Percentiles rank a stretch among this genome's conserved stretches.
These are phyloP conservation scores for Coemansia sp. DNA, from an alignment of 192 early-diverging fungal genomes.

Conservation along the genomic window DNA sequence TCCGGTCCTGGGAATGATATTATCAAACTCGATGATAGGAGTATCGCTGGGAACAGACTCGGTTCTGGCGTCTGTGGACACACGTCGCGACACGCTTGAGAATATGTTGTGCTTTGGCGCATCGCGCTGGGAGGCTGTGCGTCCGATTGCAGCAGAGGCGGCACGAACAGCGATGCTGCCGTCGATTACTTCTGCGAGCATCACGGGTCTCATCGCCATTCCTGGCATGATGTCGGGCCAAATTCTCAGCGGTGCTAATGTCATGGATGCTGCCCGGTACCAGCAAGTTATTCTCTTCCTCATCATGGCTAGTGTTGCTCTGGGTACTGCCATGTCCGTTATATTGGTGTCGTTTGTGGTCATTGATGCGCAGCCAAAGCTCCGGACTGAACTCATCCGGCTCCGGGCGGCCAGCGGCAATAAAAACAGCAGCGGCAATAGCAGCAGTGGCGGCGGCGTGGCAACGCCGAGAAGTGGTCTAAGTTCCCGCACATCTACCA, in stretches of 20 bases:
- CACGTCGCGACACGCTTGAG: slow-evolving; percentile 53
- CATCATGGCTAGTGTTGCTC: slow-evolving; percentile 70
- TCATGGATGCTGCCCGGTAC: slow-evolving; percentile 77
- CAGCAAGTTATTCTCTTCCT: slow-evolving; percentile 87
- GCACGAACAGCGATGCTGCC: slow-evolving; percentile 78
- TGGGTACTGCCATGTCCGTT: slow-evolving; percentile 59
- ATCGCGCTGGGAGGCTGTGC: slow-evolving; percentile 78
- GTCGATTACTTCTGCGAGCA: slow-evolving; percentile 72
- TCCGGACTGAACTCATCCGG: slow-evolving; percentile 33
- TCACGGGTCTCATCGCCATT: slow-evolving; percentile 85
- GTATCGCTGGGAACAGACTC: slow-evolving; percentile 65
- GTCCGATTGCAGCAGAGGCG: slow-evolving; percentile 71
- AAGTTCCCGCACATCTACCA: slow-evolving; percentile 20
- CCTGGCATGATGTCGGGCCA: slow-evolving; percentile 92
- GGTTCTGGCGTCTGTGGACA: slow-evolving; percentile 61
- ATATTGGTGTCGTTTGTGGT: slow-evolving; percentile 34
- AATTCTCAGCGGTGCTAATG: slow-evolving; percentile 77
- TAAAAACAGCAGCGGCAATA: neutral
- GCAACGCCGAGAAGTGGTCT: neutral
- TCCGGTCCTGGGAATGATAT: slow-evolving; percentile 82
- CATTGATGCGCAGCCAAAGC: slow-evolving; percentile 34
- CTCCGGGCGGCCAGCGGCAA: neutral
- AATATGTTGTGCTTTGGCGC: slow-evolving; percentile 75
- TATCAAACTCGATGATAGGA: slow-evolving; percentile 78
- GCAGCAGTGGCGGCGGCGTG: neutral